phyloP scores from a whole-genome alignment of 148 eudicot species.

The Spergularia bocconei region DNA sequence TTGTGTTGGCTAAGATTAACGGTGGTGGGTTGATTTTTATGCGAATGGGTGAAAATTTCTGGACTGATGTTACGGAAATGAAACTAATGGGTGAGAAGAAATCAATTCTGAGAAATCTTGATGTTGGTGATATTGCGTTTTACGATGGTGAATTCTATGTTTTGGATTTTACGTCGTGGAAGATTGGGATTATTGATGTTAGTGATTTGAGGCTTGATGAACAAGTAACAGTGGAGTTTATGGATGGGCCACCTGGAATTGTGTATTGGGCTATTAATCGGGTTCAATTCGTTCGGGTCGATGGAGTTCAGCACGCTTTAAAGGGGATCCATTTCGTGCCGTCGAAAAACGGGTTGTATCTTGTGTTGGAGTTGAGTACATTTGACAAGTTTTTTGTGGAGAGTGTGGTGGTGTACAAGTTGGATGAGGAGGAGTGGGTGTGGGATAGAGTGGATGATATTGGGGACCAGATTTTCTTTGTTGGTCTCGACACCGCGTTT shows the following conservation, averaged over 20 bases:
- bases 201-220: not conserved
- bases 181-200: not conserved
- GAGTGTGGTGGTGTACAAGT: not conserved
- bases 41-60: not conserved
- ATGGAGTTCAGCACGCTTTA: not conserved
- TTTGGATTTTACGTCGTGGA: not conserved
- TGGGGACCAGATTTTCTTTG: no score
- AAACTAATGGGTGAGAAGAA: not conserved
- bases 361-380: not conserved
- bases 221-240: not conserved
- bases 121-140: not conserved
- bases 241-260: not conserved
- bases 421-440: no score
- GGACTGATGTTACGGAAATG: not conserved
- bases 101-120: not conserved
- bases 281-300: not conserved
- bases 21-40: not conserved
- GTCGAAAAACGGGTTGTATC: not conserved
- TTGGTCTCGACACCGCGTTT: no score
- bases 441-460: no score
- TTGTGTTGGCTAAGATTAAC: not conserved
- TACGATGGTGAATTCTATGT: constrained; percentile 6
- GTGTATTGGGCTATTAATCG: not conserved
- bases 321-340: constrained; percentile 1
- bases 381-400: not conserved